Base-by-base conservation (phyloP, 805 yeast genomes). In the Kodamaea neixiangensis region DNA sequence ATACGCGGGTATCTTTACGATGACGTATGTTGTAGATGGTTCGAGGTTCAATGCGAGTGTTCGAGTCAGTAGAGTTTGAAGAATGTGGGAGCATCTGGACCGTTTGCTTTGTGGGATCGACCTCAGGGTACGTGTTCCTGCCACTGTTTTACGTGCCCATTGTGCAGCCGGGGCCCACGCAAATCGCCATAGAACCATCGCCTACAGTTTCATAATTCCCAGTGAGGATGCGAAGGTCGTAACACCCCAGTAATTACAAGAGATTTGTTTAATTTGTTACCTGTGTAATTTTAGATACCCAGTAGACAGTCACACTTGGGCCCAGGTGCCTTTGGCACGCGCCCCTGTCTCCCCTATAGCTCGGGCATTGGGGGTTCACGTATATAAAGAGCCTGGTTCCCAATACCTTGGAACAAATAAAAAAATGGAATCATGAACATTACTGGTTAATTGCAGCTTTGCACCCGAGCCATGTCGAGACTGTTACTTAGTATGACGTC, bases 381-480 rank as follows among this genome's bases (percentile, higher is more conserved):
- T 22, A 25, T 25, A 25, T 25, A 25, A 9, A 25, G 10, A 25
- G 31, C 13, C 31, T 25, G 31, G 31, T 3, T 7, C 31, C 31
- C 31, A 25, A 9, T 25, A 7, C 11, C 10, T 3, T 25, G 31
- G 31, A 25, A 25, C 31, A 25, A 25, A 37, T 19, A 37, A 37
- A 37, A 37, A 15, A 11, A 17, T 3, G 7, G 21, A 17, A 15
- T 17, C 20, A 37, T 15, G 17, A 19, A 7, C 19, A 37, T 15
- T 37, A 37, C 21, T 14, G 20, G 17, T 37, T 19, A 37, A 17
- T 17, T 17, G 21, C 41, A 17, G n/a, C 9, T 17, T 37, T 15
- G 41, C 41, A 37, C 41, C 21, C 41, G 19, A 37, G 19, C 21
- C 41, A 37, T 37, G 41, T 37, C 41, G n/a, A 37, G 41, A 37